Percentiles rank a stretch among this genome's conserved stretches.
These are phyloP conservation scores for Xylariaceae sp. DNA, from an alignment of 2,329 filamentous ascomycete genomes.

Conservation along the genomic window DNA sequence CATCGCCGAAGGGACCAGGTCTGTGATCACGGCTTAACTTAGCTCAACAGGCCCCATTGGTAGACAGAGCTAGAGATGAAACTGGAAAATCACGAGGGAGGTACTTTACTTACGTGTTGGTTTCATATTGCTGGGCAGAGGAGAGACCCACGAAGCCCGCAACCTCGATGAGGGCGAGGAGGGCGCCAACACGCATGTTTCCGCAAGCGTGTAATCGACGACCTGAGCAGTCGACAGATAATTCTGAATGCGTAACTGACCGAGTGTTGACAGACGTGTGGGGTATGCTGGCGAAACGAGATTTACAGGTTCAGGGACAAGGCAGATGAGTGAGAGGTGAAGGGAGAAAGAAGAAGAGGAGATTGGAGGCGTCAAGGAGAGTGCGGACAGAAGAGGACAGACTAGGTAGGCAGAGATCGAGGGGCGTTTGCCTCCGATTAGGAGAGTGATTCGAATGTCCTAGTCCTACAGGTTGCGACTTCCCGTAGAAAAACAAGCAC, in stretches of 20 bases:
- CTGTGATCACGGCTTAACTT: background rate
- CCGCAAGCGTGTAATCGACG: constrained; percentile 4
- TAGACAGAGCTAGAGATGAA: background rate
- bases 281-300: constrained; percentile 15
- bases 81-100: background rate
- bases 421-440: constrained; percentile 1
- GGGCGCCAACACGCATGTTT: constrained; percentile 28
- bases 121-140: constrained; percentile 26
- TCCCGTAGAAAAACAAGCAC: constrained; percentile 5
- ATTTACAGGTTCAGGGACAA: background rate
- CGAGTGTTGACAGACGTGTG: constrained; percentile 4
- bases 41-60: constrained; percentile 7
- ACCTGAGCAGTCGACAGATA: constrained; percentile 11
- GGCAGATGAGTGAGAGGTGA: background rate
- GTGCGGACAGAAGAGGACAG: constrained; percentile 8
- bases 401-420: constrained; percentile 7
- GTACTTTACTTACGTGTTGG: constrained; percentile 22
- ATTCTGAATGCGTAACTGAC: constrained; percentile 6
- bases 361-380: constrained; percentile 9
- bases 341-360: constrained; percentile 10
- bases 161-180: constrained; percentile 26
- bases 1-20: constrained; percentile 10
- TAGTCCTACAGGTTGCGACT: constrained; percentile 6
- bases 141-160: constrained; percentile 24
- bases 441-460: background rate